Evolutionary conservation across 1,284 basidiomycete genomes (phyloP).

Genomic region (Ustilago vetiveriae): DNA sequence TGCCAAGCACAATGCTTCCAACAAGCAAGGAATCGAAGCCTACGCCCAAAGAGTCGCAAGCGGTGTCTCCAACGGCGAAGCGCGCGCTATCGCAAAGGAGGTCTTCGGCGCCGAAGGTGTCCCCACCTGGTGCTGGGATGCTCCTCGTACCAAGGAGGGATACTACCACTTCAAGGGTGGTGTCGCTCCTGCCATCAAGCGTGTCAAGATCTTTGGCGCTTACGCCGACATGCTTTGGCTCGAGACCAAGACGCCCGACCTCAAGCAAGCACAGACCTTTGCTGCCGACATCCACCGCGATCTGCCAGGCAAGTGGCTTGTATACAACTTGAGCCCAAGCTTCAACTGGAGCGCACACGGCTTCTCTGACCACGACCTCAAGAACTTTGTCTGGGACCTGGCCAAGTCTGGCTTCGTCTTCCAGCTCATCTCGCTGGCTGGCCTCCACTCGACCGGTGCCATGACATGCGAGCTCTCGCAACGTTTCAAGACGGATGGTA

Average conservation of each 20-base stretch:
- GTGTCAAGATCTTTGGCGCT: conserved; percentile 78
- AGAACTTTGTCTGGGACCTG: conserved; percentile 66
- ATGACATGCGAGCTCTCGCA: conserved; percentile 64
- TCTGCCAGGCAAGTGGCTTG: conserved; percentile 82
- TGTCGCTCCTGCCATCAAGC: conserved; percentile 82
- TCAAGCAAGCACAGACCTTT: conserved; percentile 82
- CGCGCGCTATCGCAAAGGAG: conserved; percentile 77
- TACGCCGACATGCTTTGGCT: conserved; percentile 70
- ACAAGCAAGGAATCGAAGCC: conserved; percentile 69
- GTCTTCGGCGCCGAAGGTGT: conserved; percentile 74
- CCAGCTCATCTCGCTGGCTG: conserved; percentile 67
- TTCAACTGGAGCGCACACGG: conserved; percentile 91
- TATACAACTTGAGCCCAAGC: conserved; percentile 92
- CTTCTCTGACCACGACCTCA: conserved; percentile 73
- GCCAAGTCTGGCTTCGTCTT: conserved; percentile 64
- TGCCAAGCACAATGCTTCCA: conserved; percentile 64
- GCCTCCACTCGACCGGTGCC: conserved; percentile 61
- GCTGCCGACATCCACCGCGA: conserved; percentile 78
- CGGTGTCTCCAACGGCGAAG: conserved; percentile 79
- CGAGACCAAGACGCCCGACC: conserved; percentile 85
- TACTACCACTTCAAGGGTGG: conserved; percentile 91
- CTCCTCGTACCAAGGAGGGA: conserved; percentile 87
- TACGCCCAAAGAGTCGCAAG: conserved; percentile 73
- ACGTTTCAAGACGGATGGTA: conserved; percentile 73
- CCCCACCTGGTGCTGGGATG: conserved; percentile 90